Evolutionary conservation across 2,329 filamentous ascomycete species (phyloP), one percentile per base, ranked within the genome.

Genomic region (Aspergillus chevalieri): DNA sequence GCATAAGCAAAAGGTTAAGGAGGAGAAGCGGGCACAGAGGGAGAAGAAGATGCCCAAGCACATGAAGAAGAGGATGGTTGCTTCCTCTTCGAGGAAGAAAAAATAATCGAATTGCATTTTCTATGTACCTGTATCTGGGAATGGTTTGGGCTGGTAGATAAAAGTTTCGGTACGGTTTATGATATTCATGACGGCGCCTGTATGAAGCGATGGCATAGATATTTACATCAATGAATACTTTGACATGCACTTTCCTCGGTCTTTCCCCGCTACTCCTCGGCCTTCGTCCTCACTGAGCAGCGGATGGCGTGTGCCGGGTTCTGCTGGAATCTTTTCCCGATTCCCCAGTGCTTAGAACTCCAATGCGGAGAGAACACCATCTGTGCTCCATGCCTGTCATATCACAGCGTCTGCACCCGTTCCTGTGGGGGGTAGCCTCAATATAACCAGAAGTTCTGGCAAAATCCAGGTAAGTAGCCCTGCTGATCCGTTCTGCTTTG

Each of bases 21-120:
- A 96, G 63, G 92, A 91, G 63, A 96, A 95, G 75, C 84, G 89
- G 33, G 91, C 96, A 69, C 90, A 94, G 75, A 78, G 93, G 52
- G 89, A 92, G 69, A 87, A 88, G 3, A 98, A 98, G 77, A 95
- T 98, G 73, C 92, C 93, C 0, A 98, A 98, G 74, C 84, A 94
- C 66, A 57, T 95, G 30, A 98, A 98, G 80, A 97, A 96, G 77
- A 59, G 59, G 2, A 57, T 68, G 15, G 59, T 68, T 9, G 58
- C 65, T 43, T 47, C 57, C 4, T 67, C 65, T 12, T 54, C 63
- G 5, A 48, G 51, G 7, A 72, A 69, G 60, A 69, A 65, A 58
- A 69, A 69, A 57, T 72, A 57, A 56, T 46, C 47, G 10, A 28
- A 30, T 41, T 41, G 10, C 19, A 19, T 41, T 21, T 41, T 41